phyloP scores from a whole-genome alignment of 1,284 basidiomycete genomes.

The Sporisorium sorghi region DNA sequence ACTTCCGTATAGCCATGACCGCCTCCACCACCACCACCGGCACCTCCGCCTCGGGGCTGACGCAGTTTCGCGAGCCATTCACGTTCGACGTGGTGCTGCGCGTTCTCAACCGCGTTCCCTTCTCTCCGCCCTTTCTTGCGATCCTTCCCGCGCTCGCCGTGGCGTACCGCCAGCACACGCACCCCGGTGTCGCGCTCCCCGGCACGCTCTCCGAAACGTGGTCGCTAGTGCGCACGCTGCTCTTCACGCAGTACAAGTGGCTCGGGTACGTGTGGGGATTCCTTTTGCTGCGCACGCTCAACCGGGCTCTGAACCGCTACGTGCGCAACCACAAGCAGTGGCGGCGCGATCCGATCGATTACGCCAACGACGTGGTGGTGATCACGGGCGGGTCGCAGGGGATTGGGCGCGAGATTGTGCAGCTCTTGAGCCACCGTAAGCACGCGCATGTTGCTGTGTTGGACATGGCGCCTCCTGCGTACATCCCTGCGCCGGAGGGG shows the following conservation, averaged over 20 bases:
- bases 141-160: conserved; percentile 56
- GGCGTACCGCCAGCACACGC: conserved; percentile 45
- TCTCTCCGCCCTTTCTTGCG: conserved; percentile 58
- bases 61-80: conserved; percentile 48
- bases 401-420: conserved; percentile 66
- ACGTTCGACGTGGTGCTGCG: conserved; percentile 55
- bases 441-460: conserved; percentile 64
- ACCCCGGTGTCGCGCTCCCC: conserved; percentile 9
- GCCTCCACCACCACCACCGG: conserved; percentile 13
- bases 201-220: conserved; percentile 17
- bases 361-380: conserved; percentile 63
- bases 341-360: conserved; percentile 56
- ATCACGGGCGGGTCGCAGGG: conserved; percentile 67
- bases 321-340: conserved; percentile 58
- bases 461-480: conserved; percentile 63
- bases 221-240: conserved; percentile 34
- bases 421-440: conserved; percentile 57
- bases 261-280: conserved; percentile 51
- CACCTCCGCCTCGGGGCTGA: conserved; percentile 15
- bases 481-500: conserved; percentile 59
- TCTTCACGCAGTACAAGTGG: conserved; percentile 59
- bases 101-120: conserved; percentile 53
- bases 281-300: conserved; percentile 53
- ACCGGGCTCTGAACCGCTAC: conserved; percentile 56
- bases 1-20: conserved; percentile 21